These are phyloP conservation scores for Penicillium sp. DNA, from an alignment of 2,329 filamentous ascomycete species.

Conservation along the genomic window DNA sequence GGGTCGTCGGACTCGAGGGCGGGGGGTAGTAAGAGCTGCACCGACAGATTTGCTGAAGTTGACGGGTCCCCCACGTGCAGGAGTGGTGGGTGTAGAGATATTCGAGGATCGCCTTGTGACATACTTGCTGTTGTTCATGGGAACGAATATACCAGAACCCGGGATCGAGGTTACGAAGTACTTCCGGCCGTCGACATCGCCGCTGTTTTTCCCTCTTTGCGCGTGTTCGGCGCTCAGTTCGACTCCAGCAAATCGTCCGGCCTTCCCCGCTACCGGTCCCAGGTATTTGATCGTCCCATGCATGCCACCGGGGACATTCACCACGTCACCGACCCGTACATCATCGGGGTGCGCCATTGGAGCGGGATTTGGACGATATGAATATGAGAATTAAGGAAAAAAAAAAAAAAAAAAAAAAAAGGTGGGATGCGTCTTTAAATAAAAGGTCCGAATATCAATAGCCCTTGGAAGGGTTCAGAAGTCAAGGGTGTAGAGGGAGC, in stretches of 20 bases:
- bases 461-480: constrained; percentile 7
- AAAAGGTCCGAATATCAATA: constrained; percentile 3
- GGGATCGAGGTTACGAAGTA: constrained; percentile 75
- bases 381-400: not conserved
- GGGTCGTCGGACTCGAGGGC: constrained; percentile 55
- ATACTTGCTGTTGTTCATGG: constrained; percentile 63
- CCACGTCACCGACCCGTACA: constrained; percentile 67
- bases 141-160: constrained; percentile 87
- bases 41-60: constrained; percentile 87
- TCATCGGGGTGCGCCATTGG: constrained; percentile 38
- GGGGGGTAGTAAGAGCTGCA: constrained; percentile 60
- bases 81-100: constrained; percentile 58
- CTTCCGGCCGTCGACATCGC: constrained; percentile 74
- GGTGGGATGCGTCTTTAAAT: constrained; percentile 4
- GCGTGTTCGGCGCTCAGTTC: constrained; percentile 78
- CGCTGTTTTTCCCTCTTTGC: constrained; percentile 80
- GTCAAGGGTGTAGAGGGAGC: constrained; percentile 8
- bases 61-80: constrained; percentile 56
- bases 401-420: not conserved
- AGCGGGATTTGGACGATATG: constrained; percentile 1
- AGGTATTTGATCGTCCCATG: constrained; percentile 80
- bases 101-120: constrained; percentile 51
- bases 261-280: constrained; percentile 77
- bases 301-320: constrained; percentile 92
- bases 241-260: constrained; percentile 82